Evolutionary conservation across 805 yeast species (phyloP), one percentile per base, ranked within the genome.

Genomic region (Ogataea glucozyma): DNA sequence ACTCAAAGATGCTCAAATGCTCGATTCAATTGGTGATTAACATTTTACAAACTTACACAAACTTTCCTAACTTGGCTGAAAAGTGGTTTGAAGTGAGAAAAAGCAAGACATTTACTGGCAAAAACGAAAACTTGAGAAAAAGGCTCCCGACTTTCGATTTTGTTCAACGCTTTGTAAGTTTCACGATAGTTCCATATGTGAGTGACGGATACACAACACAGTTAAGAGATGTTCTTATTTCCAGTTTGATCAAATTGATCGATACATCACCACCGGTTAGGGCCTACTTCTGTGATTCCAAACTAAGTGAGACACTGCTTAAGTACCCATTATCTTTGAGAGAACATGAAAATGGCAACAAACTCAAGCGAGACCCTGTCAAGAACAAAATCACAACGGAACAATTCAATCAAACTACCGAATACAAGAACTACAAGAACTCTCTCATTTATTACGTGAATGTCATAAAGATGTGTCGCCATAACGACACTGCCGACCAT

Each of bases 91-190:
- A 43, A 20, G 32, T 42, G 4, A 39, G 48, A 27, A 41, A 17
- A 10, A 22, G 26, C 22, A 41, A 48, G 22, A 31, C 40, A 8
- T 17, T 45, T 13, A 35, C 29, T 6, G 13, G 39, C 23, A 39
- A 38, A 17, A 38, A 32, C 23, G 47, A 37, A 16, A 19, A 17
- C 3, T 39, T 33, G 12, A 26, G 23, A 31, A 40, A 34, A 14
- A 19, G 34, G 12, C 45, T 52, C n/a, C 58, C 58, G 3, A 38
- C 56, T 3, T 53, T 53, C 27, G 49, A 46, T 17, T 53, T 49
- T 32, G 49, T 48, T 4, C 48, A 46, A 18, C 20, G 36, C 6
- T 40, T 52, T 19, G 42, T 45, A 14, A 29, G 26, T 22, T 35
- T 36, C 8, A 40, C 50, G 1, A 30, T 46, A 4, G 35, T 11